These are phyloP conservation scores for Ophiocordyceps unilateralis DNA, from an alignment of 2,329 filamentous ascomycete species.

Conservation along the genomic window DNA sequence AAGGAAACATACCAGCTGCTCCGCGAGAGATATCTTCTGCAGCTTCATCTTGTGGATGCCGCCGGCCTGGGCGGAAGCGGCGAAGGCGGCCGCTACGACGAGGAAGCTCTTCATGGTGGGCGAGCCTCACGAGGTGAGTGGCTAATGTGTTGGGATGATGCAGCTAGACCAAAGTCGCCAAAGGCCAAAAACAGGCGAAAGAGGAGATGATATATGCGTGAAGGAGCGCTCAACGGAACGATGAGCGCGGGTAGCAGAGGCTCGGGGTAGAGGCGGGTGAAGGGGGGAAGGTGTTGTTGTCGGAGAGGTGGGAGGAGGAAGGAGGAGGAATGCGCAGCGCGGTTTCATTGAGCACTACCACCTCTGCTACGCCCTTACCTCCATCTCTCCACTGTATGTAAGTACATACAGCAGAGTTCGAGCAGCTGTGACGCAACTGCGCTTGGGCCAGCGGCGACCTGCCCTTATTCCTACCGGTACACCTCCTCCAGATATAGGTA, in stretches of 20 bases:
- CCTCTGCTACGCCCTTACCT: no score
- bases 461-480: no score
- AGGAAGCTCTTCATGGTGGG: conserved; percentile 74
- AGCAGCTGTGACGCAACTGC: no score
- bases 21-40: conserved; percentile 82
- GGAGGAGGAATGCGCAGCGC: background rate
- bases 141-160: background rate
- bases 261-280: background rate
- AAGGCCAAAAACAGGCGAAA: background rate
- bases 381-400: no score
- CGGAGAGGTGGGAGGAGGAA: background rate
- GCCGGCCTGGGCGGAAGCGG: conserved; percentile 68
- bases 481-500: no score
- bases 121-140: conserved; percentile 6
- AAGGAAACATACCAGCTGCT: conserved; percentile 86
- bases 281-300: background rate
- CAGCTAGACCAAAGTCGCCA: background rate
- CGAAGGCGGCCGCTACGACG: conserved; percentile 62
- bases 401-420: no score
- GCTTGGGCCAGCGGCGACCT: no score
- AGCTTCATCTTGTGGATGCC: conserved; percentile 96
- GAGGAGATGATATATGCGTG: background rate
- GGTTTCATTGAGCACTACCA: background rate
- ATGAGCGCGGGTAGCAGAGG: background rate
- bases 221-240: background rate